These are phyloP conservation scores for Leptomonas pyrrhocoris DNA, from an alignment of 208 protist species.

Conservation along the genomic window DNA sequence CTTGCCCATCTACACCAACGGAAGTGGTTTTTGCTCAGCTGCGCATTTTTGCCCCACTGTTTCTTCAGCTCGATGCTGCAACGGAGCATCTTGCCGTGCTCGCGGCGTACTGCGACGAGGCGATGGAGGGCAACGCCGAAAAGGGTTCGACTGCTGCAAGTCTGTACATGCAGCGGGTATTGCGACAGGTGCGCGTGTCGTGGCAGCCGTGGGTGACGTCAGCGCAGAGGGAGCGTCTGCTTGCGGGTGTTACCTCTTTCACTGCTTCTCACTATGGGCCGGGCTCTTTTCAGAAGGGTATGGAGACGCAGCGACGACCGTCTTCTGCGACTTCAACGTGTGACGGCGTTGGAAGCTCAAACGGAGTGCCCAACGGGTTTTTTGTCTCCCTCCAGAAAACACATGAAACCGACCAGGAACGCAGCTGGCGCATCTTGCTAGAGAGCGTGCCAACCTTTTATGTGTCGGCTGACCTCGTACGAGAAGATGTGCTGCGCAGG, in stretches of 20 bases:
- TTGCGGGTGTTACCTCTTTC: not conserved
- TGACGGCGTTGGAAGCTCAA: too few species aligned
- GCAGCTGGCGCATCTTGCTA: conserved; percentile 16
- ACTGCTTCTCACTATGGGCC: not conserved
- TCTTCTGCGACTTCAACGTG: too few species aligned
- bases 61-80: conserved; percentile 1
- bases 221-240: not conserved
- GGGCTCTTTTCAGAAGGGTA: not conserved
- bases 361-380: not conserved
- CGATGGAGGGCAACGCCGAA: not conserved
- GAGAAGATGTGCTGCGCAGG: not conserved
- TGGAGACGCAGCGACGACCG: not conserved
- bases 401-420: conserved; percentile 1
- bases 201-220: conserved; percentile 27
- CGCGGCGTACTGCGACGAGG: not conserved
- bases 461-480: conserved; percentile 1
- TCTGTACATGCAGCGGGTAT: conserved; percentile 4
- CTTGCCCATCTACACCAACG: not conserved
- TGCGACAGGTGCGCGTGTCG: conserved; percentile 16
- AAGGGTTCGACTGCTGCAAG: not conserved
- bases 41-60: not conserved
- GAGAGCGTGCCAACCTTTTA: conserved; percentile 25
- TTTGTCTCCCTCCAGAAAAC: not conserved
- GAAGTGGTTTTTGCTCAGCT: conserved; percentile 1
- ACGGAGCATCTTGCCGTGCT: not conserved